phyloP scores from a whole-genome alignment of 1,284 basidiomycete species.

The Inonotus obliquus region DNA sequence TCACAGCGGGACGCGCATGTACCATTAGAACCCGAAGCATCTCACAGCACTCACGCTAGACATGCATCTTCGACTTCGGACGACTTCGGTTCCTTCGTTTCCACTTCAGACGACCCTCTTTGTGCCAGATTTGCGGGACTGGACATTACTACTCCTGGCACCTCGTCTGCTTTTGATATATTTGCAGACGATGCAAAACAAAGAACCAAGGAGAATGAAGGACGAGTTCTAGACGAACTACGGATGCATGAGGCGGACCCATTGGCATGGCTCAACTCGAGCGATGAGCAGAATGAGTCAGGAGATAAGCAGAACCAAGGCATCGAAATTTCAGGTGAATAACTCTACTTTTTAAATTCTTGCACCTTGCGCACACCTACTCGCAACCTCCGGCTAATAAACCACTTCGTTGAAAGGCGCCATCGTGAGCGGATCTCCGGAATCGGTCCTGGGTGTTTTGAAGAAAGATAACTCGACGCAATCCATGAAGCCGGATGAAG shows the following conservation, averaged over 20 bases:
- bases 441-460: not conserved
- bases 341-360: not conserved
- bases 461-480: not conserved
- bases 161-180: conserved; percentile 35
- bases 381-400: not conserved
- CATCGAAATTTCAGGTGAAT: not conserved
- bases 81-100: conserved; percentile 65
- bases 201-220: conserved; percentile 46
- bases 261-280: conserved; percentile 44
- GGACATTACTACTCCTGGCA: not conserved
- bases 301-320: too few species aligned
- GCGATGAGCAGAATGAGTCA: not conserved
- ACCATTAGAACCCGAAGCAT: not conserved
- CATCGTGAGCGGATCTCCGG: not conserved
- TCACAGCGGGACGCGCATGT: not conserved
- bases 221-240: conserved; percentile 55
- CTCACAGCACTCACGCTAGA: not conserved
- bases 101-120: conserved; percentile 55
- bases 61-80: conserved; percentile 29
- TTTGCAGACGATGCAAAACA: conserved; percentile 51
- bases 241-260: conserved; percentile 63
- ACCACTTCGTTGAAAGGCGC: not conserved
- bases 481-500: not conserved
- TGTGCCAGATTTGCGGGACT: conserved; percentile 4
- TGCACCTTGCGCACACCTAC: not conserved